Evolutionary conservation across 352 stramenopile species (phyloP).

Genomic region (Peronospora farinosa): DNA sequence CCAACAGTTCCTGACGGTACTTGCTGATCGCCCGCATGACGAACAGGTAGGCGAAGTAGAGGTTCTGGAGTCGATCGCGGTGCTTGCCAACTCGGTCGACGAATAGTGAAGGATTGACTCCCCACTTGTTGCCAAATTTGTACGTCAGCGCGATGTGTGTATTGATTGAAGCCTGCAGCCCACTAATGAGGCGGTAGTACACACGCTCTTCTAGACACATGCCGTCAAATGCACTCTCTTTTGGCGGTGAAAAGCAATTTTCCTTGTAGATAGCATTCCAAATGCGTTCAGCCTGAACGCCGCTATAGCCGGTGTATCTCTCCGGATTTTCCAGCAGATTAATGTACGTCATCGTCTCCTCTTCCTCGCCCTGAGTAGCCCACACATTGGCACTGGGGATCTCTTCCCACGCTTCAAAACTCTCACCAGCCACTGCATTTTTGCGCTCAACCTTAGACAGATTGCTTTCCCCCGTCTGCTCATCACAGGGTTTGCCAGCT

Average conservation of each 20-base stretch:
- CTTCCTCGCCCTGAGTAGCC: slow-evolving; percentile 45
- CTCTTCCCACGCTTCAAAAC: slow-evolving; percentile 63
- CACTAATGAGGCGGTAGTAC: slow-evolving; percentile 94
- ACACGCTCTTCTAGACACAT: slow-evolving; percentile 93
- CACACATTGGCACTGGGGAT: slow-evolving; percentile 48
- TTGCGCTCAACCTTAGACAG: slow-evolving; percentile 69
- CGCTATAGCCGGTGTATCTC: slow-evolving; percentile 97
- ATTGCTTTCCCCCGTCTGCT: slow-evolving; percentile 66
- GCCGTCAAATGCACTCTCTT: slow-evolving; percentile 56
- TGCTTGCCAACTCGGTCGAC: slow-evolving; percentile 88
- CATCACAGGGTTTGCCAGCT: slow-evolving; percentile 45
- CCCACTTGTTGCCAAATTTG: slow-evolving; percentile 67
- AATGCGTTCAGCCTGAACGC: slow-evolving; percentile 86
- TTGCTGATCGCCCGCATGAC: slow-evolving; percentile 93
- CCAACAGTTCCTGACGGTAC: slow-evolving; percentile 87
- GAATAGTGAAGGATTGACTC: slow-evolving; percentile 69
- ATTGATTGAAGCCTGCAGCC: slow-evolving; percentile 94
- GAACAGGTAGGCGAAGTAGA: slow-evolving; percentile 98
- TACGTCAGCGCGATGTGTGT: slow-evolving; percentile 89
- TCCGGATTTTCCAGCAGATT: slow-evolving; percentile 97
- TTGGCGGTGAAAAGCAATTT: slow-evolving; percentile 89
- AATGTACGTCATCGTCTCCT: slow-evolving; percentile 86
- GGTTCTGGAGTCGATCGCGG: slow-evolving; percentile 93
- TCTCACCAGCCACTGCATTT: slow-evolving; percentile 59
- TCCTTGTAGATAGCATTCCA: slow-evolving; percentile 97